Base-by-base conservation (phyloP, 805 yeast species). In the Priceomyces medius region DNA sequence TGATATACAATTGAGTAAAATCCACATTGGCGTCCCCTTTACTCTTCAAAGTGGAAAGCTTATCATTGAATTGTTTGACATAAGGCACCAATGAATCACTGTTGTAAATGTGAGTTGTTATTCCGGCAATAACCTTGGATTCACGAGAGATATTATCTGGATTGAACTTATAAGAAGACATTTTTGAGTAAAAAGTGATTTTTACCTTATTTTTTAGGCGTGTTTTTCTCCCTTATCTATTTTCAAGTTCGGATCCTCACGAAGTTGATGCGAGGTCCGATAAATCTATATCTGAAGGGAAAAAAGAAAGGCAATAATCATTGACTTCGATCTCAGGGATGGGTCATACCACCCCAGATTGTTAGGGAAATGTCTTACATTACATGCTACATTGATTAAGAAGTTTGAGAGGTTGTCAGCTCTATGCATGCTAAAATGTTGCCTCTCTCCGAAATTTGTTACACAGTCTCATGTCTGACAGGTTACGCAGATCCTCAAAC, bases 31-130 rank as follows among this genome's bases (percentile, higher is more conserved):
- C 27, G 4, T 10, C 29, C 5, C 20, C 40, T 10, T 17, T 21
- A 19, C 23, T 16, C 18, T 20, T 32, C 13, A 33, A 45, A 20
- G 36, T 34, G 20, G 46, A 39, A 7, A 32, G 33, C 13, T 37
- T 42, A 13, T 29, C 19, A 18, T 52, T 45, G 44, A 46, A 48
- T 9, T 46, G 41, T 29, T 53, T 47, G 20, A 67, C 45, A 44
- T 63, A 63, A 3, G 54, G 48, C 24, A 48, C 50, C 34, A 68
- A 54, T 16, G 45, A 43, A 10, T 56, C 65, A 19, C 64, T 48
- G 34, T 77, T 78, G 58, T 71, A 71, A 3, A 76, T 58, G 31
- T 70, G 58, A n/a, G 66, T 67, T 9, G 56, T 49, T 40, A 77
- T 58, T 0, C 83, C 83, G 2, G 74, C 81, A 40, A 77, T 60